A percentile compares a stretch with the other conserved stretches of the same genome.
phyloP scores from a whole-genome alignment of 768 basidiomycete species.

The Dioszegia hungarica region DNA sequence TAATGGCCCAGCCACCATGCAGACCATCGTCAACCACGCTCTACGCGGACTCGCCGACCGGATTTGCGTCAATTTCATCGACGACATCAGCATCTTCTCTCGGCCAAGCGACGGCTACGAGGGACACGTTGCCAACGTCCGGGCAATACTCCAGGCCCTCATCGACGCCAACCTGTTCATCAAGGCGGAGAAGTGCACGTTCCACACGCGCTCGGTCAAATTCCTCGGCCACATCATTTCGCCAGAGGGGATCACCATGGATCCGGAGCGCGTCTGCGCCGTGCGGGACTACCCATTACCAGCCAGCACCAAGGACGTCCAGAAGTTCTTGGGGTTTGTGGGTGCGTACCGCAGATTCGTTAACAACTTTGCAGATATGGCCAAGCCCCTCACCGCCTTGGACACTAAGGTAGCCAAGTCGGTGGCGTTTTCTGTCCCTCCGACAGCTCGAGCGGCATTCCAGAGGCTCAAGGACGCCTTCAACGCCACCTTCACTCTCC shows the following conservation, averaged over 20 bases:
- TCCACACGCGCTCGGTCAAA: slow-evolving; percentile 12
- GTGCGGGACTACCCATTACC: slow-evolving; percentile 24
- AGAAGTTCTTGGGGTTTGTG: slow-evolving; percentile 24
- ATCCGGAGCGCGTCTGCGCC: slow-evolving; percentile 7
- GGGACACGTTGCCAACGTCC: slow-evolving; percentile 20
- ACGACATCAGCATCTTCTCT: slow-evolving; percentile 35
- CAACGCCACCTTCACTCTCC: slow-evolving; percentile 17
- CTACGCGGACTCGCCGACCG: slow-evolving; percentile 20
- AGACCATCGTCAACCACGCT: slow-evolving; percentile 27
- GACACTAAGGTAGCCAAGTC: slow-evolving; percentile 3
- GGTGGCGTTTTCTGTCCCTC: not conserved
- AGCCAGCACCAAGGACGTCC: slow-evolving; percentile 8
- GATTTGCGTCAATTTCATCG: slow-evolving; percentile 19
- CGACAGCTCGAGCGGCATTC: slow-evolving; percentile 7
- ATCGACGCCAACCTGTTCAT: slow-evolving; percentile 11
- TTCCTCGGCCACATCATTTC: slow-evolving; percentile 29
- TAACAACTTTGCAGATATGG: slow-evolving; percentile 15
- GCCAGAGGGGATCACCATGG: slow-evolving; percentile 12
- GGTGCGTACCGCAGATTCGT: slow-evolving; percentile 30
- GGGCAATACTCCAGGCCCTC: slow-evolving; percentile 21
- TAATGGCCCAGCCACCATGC: slow-evolving; percentile 34
- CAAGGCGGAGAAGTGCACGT: slow-evolving; percentile 30
- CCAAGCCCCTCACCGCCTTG: slow-evolving; percentile 11
- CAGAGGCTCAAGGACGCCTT: slow-evolving; percentile 12
- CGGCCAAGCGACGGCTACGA: not conserved